A percentile compares a stretch with the other conserved stretches of the same genome.
Conservation (phyloP, 768 basidiomycete genomes). For the Auricularia auricula-judae region DNA sequence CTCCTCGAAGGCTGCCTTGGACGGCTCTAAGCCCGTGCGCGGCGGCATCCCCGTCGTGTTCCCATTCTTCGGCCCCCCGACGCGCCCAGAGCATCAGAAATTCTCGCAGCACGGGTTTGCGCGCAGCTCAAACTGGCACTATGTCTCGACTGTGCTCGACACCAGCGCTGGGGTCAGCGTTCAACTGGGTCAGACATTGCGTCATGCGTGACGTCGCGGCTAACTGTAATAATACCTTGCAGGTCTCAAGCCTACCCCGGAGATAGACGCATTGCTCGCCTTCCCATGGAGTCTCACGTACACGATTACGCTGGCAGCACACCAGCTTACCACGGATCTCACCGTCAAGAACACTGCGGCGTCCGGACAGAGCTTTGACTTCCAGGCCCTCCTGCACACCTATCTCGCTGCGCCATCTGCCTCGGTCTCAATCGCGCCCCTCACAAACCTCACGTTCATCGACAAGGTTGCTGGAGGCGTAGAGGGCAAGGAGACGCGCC, state of each 20-base stretch:
- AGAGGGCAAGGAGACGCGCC: slow-evolving; percentile 46
- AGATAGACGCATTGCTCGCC: slow-evolving; percentile 47
- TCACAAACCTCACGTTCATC: slow-evolving; percentile 54
- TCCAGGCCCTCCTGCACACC: slow-evolving; percentile 89
- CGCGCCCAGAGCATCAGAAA: slow-evolving; percentile 47
- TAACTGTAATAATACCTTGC: neutral
- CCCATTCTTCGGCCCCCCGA: slow-evolving; percentile 82
- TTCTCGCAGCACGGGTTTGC: slow-evolving; percentile 90
- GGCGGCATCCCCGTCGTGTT: slow-evolving; percentile 57
- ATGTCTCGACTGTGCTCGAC: slow-evolving; percentile 52
- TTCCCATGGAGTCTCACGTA: slow-evolving; percentile 65
- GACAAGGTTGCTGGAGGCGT: slow-evolving; percentile 55
- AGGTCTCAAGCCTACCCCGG: slow-evolving; percentile 56
- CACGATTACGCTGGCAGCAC: slow-evolving; percentile 65
- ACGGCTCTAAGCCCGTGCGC: slow-evolving; percentile 69
- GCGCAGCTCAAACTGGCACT: slow-evolving; percentile 63
- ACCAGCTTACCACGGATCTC: slow-evolving; percentile 68
- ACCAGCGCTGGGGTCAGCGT: slow-evolving; percentile 64
- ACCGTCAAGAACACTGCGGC: slow-evolving; percentile 59
- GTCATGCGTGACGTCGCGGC: slow-evolving; percentile 3
- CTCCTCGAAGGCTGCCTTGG: slow-evolving; percentile 65
- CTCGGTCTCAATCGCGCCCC: slow-evolving; percentile 47
- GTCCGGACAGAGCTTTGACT: slow-evolving; percentile 34
- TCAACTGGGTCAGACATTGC: slow-evolving; percentile 50
- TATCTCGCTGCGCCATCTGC: slow-evolving; percentile 65